A percentile compares a stretch with the other conserved stretches of the same genome.
phyloP scores from a whole-genome alignment of 2,329 filamentous ascomycete genomes.

The Penicillium sp. region DNA sequence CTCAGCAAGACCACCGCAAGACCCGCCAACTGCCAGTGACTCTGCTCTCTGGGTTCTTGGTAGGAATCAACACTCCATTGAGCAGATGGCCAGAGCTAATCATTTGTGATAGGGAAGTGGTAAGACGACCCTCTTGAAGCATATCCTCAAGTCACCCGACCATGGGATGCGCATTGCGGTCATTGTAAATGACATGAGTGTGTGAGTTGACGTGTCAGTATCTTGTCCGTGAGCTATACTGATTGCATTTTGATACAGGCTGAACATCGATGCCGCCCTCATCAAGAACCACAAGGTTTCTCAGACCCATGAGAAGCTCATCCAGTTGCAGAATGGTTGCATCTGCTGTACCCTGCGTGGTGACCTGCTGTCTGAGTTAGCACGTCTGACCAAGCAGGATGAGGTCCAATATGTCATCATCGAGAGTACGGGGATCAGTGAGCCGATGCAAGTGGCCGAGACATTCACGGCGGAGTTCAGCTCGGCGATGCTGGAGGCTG shows the following conservation, averaged over 20 bases:
- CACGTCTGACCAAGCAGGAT: constrained; percentile 57
- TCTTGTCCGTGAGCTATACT: not conserved
- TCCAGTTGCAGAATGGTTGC: constrained; percentile 67
- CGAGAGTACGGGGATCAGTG: constrained; percentile 67
- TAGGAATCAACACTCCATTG: constrained; percentile 22
- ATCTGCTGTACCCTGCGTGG: constrained; percentile 72
- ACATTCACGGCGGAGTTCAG: constrained; percentile 60
- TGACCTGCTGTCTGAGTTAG: constrained; percentile 66
- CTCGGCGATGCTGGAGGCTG: constrained; percentile 46
- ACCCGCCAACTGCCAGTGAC: constrained; percentile 51
- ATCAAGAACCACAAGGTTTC: constrained; percentile 56
- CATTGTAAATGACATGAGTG: constrained; percentile 68
- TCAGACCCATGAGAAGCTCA: constrained; percentile 60
- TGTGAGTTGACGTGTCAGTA: constrained; percentile 37
- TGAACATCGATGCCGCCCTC: constrained; percentile 63
- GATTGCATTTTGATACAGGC: constrained; percentile 29
- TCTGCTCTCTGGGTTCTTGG: constrained; percentile 57
- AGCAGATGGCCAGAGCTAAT: not conserved
- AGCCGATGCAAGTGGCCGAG: constrained; percentile 69
- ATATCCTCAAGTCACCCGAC: constrained; percentile 60
- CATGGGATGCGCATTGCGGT: constrained; percentile 66
- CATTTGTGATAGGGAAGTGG: constrained; percentile 54
- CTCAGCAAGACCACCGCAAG: constrained; percentile 24
- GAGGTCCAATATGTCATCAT: constrained; percentile 68
- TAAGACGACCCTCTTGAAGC: constrained; percentile 66